These are phyloP conservation scores for Agaricus subrufescens DNA, from an alignment of 768 basidiomycete genomes.

Conservation along the genomic window DNA sequence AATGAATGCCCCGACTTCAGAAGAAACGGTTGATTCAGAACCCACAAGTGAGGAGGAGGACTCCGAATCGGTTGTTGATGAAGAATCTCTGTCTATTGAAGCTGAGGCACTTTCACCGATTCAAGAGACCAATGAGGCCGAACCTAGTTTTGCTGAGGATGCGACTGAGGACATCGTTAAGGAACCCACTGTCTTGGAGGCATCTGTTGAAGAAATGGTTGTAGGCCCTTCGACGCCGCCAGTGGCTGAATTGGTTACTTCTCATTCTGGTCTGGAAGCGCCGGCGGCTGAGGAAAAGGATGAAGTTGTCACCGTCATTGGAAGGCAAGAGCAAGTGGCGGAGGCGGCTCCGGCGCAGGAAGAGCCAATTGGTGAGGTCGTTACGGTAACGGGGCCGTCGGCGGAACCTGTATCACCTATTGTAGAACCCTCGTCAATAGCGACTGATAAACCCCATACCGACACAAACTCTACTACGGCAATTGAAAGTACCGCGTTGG, in stretches of 20 bases:
- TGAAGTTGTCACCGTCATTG: background rate
- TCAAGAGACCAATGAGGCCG: background rate
- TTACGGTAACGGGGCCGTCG: background rate
- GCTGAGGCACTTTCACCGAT: background rate
- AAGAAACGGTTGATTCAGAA: background rate
- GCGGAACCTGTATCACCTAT: too few species aligned
- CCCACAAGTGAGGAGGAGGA: background rate
- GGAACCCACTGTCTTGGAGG: background rate
- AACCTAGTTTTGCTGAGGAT: background rate
- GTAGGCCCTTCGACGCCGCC: background rate
- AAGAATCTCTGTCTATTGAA: background rate
- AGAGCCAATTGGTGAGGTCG: background rate
- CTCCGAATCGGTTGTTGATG: background rate
- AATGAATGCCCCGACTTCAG: background rate
- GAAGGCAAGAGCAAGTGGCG: background rate
- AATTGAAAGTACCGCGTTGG: too few species aligned
- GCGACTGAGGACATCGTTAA: background rate
- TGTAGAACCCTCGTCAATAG: too few species aligned
- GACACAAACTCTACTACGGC: too few species aligned
- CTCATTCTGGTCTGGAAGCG: background rate
- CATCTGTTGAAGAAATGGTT: conserved; percentile 6
- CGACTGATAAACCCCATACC: too few species aligned
- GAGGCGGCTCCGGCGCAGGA: background rate
- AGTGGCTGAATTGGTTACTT: background rate
- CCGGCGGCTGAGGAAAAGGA: background rate